Evolutionary conservation across 176 grass and related monocot species (phyloP).

Genomic region (Musa itinerans): DNA sequence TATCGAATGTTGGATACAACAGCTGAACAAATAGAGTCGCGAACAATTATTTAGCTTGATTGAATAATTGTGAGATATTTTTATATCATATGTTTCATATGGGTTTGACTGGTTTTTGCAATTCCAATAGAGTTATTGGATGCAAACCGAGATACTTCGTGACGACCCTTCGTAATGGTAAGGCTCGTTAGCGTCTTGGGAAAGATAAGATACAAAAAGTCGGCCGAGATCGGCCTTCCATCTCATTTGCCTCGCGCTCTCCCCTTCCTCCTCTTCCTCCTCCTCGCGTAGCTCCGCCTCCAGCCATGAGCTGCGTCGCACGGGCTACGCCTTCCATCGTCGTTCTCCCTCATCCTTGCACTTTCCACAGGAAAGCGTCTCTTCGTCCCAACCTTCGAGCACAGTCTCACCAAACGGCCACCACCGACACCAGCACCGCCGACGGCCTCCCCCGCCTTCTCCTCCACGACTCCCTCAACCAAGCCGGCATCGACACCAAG

Average conservation of each 20-base stretch:
- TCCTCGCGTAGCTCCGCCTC: neutral
- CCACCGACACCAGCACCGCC: neutral
- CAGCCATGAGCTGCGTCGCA: neutral
- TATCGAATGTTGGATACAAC: too few relatives aligned
- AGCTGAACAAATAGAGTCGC: too few relatives aligned
- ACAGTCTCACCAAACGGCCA: neutral
- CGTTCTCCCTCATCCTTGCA: neutral
- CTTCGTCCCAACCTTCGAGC: neutral
- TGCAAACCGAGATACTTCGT: too few relatives aligned
- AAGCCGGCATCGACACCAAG: conserved; percentile 37
- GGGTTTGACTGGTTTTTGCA: too few relatives aligned
- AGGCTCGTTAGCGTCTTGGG: too few relatives aligned
- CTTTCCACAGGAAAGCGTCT: neutral
- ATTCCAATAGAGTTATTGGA: too few relatives aligned
- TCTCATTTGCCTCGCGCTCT: neutral
- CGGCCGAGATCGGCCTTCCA: neutral
- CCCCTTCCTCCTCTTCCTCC: neutral
- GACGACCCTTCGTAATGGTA: too few relatives aligned
- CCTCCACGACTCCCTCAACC: conserved; percentile 70
- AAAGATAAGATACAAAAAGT: neutral
- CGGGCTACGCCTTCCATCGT: neutral
- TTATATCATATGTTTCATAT: too few relatives aligned
- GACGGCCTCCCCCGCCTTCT: conserved; percentile 25
- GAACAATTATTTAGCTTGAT: too few relatives aligned
- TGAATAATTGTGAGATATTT: too few relatives aligned